A percentile compares a stretch with the other conserved stretches of the same genome.
Conservation (phyloP, 2,329 filamentous ascomycete genomes). For the Escovopsis weberi region DNA sequence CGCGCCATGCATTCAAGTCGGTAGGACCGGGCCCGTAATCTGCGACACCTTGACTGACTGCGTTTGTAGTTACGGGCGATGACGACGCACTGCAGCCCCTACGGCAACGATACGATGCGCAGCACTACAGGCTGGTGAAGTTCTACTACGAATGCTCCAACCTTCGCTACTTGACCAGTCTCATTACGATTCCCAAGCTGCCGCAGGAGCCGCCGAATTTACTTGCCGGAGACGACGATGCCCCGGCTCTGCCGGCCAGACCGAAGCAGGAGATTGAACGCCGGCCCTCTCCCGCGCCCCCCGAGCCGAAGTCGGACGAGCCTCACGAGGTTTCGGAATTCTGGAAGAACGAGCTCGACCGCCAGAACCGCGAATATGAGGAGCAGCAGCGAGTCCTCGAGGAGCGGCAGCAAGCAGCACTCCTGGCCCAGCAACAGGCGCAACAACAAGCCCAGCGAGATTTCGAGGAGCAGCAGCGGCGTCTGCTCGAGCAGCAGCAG, state of each 20-base stretch:
- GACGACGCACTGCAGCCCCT: constrained; percentile 84
- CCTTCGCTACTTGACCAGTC: constrained; percentile 83
- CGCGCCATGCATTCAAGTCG: constrained; percentile 90
- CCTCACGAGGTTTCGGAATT: constrained; percentile 95
- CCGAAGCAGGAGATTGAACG: constrained; percentile 61
- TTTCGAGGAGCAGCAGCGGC: constrained; percentile 91
- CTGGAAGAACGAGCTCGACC: constrained; percentile 84
- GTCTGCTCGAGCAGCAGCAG: constrained; percentile 76
- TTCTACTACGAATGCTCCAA: constrained; percentile 99
- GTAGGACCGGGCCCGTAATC: constrained; percentile 15
- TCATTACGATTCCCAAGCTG: constrained; percentile 92
- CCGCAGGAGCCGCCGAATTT: constrained; percentile 88
- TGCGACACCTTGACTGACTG: constrained; percentile 8
- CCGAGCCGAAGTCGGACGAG: constrained; percentile 53
- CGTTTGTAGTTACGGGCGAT: constrained; percentile 63
- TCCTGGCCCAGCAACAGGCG: constrained; percentile 67
- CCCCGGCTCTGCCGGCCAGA: constrained; percentile 68
- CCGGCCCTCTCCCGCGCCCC: constrained; percentile 48
- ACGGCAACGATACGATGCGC: constrained; percentile 78
- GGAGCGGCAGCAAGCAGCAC: constrained; percentile 70
- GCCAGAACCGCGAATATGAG: constrained; percentile 89
- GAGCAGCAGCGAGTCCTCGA: constrained; percentile 83
- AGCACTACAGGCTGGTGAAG: constrained; percentile 90
- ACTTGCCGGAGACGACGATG: constrained; percentile 68
- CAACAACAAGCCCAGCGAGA: constrained; percentile 77